Conservation (phyloP, 192 early-diverging fungal genomes). For the Oehlia diaphana region DNA sequence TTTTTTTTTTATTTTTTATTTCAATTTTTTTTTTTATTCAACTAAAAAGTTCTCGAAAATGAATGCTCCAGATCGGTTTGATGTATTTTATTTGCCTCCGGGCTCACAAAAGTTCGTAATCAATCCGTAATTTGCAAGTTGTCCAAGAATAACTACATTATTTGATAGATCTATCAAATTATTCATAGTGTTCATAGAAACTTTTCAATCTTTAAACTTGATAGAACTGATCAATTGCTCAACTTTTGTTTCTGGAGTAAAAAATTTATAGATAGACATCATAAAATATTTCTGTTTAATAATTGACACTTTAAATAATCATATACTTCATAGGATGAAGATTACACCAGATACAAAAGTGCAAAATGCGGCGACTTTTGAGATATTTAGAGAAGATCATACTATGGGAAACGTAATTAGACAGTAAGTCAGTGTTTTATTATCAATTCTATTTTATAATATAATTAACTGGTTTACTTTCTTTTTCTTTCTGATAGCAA, state of each 20-base stretch:
- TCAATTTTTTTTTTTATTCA: background rate
- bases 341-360: slow-evolving; percentile 88
- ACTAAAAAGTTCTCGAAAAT: slow-evolving; percentile 41
- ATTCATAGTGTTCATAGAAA: background rate
- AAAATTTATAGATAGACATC: no score
- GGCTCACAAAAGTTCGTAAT: slow-evolving; percentile 63
- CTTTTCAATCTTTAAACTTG: no score
- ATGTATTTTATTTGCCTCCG: slow-evolving; percentile 77
- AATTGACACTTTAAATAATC: background rate
- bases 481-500: slow-evolving; percentile 50
- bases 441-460: background rate
- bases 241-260: background rate
- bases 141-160: background rate
- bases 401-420: slow-evolving; percentile 94
- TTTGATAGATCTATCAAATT: background rate
- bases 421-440: slow-evolving; percentile 56
- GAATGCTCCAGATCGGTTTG: slow-evolving; percentile 85
- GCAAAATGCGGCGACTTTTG: slow-evolving; percentile 91
- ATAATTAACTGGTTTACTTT: background rate
- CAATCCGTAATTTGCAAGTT: slow-evolving; percentile 4
- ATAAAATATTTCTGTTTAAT: no score
- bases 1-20: no score
- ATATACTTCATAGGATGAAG: slow-evolving; percentile 57
- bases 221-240: background rate
- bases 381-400: slow-evolving; percentile 94